Conservation (phyloP, 2,329 filamentous ascomycete genomes). For the Trichoderma arundinaceum region DNA sequence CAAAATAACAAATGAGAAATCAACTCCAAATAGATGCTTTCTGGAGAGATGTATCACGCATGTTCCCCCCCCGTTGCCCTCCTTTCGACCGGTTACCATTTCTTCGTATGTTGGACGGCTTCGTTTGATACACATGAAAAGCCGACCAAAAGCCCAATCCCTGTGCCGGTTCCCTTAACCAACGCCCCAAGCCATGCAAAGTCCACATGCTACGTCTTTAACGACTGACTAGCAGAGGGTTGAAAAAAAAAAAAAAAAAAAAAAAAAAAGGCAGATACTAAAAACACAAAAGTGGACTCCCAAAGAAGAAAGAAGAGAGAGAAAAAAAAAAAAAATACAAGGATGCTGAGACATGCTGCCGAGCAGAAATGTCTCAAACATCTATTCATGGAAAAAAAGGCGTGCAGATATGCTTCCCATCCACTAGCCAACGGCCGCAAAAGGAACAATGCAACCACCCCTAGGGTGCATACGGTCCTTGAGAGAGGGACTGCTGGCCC, state of each 20-base stretch:
- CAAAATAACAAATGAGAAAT: conserved; percentile 10
- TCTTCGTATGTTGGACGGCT: conserved; percentile 6
- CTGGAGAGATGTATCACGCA: conserved; percentile 21
- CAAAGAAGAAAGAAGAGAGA: conserved; percentile 24
- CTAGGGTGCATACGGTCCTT: conserved; percentile 48
- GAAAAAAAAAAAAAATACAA: conserved; percentile 30
- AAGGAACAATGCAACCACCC: conserved; percentile 36
- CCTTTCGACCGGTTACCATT: conserved; percentile 3
- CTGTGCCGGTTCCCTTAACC: conserved; percentile 34
- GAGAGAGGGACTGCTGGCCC: conserved; percentile 38
- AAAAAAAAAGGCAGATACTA: conserved; percentile 5
- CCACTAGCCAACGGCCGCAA: conserved; percentile 28
- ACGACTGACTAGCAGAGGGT: conserved; percentile 9
- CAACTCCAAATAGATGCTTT: conserved; percentile 35
- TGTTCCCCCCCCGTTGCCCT: neutral
- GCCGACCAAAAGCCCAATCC: conserved; percentile 18
- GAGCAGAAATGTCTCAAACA: neutral
- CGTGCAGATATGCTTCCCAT: conserved; percentile 16
- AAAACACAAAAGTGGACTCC: neutral
- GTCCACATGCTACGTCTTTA: conserved; percentile 38
- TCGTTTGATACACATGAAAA: conserved; percentile 13
- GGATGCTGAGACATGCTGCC: conserved; percentile 11
- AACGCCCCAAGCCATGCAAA: conserved; percentile 43
- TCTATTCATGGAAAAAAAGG: neutral
- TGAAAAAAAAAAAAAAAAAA: neutral